phyloP scores from a whole-genome alignment of 768 basidiomycete species.

The Suillus clintonianus region DNA sequence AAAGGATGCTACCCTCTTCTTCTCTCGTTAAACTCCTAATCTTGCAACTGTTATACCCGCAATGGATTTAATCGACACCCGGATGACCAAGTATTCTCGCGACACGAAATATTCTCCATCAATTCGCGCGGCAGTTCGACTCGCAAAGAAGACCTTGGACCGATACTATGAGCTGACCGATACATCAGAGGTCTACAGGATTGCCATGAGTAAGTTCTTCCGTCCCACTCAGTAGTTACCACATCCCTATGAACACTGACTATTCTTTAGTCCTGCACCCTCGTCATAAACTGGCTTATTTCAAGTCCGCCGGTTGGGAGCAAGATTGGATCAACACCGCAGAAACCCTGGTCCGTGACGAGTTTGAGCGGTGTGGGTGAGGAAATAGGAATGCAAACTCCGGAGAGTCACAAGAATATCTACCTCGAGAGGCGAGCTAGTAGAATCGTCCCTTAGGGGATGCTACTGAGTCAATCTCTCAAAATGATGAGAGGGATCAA shows the following conservation, averaged over 20 bases:
- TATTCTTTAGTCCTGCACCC: constrained; percentile 31
- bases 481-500: no score
- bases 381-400: no score
- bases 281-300: constrained; percentile 30
- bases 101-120: constrained; percentile 17
- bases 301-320: constrained; percentile 27
- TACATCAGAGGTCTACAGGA: constrained; percentile 22
- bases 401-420: no score
- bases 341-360: constrained; percentile 12
- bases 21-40: no score
- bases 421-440: no score
- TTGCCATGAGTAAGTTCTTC: constrained; percentile 26
- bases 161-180: constrained; percentile 27
- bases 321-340: constrained; percentile 27
- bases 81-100: constrained; percentile 11
- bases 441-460: no score
- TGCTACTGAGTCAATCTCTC: no score
- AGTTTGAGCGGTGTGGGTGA: constrained; percentile 18
- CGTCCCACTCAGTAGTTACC: not conserved
- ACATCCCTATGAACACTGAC: not conserved
- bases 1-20: no score
- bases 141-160: constrained; percentile 24
- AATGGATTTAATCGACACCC: constrained; percentile 28
- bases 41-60: no score
- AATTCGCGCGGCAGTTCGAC: constrained; percentile 4